These are phyloP conservation scores for Phoenix roebelenii DNA, from an alignment of 176 grass and related monocot species.

Conservation along the genomic window DNA sequence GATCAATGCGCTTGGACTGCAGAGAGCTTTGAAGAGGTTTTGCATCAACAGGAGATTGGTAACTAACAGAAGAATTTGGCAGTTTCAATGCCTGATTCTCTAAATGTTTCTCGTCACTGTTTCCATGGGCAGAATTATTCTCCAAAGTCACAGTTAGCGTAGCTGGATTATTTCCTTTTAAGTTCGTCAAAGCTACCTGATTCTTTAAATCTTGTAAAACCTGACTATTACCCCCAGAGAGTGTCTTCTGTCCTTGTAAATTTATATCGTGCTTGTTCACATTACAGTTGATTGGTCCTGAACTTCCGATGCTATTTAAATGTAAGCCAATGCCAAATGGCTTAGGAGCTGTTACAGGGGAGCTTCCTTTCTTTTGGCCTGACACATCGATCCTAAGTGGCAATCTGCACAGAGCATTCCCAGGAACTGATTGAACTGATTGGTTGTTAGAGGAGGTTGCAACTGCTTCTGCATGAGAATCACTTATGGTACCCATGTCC, in stretches of 20 bases:
- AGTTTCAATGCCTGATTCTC: slow-evolving; percentile 1
- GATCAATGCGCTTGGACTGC: slow-evolving; percentile 7
- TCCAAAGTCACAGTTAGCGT: slow-evolving; percentile 1
- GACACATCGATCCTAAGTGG: not conserved
- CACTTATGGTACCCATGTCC: slow-evolving; percentile 1
- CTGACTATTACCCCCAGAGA: slow-evolving; percentile 1
- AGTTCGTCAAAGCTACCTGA: not conserved
- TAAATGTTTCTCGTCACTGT: slow-evolving; percentile 1
- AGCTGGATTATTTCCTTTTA: not conserved
- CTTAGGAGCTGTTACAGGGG: slow-evolving; percentile 4
- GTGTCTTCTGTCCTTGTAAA: not conserved
- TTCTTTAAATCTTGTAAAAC: not conserved
- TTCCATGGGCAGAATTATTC: slow-evolving; percentile 4
- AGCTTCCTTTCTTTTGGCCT: slow-evolving; percentile 7
- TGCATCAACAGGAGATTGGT: not conserved
- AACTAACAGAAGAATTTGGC: slow-evolving; percentile 4
- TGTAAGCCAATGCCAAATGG: slow-evolving; percentile 24
- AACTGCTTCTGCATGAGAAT: slow-evolving; percentile 9
- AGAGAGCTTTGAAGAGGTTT: slow-evolving; percentile 8
- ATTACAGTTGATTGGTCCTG: not conserved
- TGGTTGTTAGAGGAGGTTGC: not conserved
- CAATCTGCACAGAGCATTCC: not conserved
- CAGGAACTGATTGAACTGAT: not conserved
- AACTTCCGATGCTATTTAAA: slow-evolving; percentile 20
- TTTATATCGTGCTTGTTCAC: not conserved